Evolutionary conservation across 1,284 basidiomycete species (phyloP), one percentile per base, ranked within the genome.

Genomic region (Cerioporus squamosus): DNA sequence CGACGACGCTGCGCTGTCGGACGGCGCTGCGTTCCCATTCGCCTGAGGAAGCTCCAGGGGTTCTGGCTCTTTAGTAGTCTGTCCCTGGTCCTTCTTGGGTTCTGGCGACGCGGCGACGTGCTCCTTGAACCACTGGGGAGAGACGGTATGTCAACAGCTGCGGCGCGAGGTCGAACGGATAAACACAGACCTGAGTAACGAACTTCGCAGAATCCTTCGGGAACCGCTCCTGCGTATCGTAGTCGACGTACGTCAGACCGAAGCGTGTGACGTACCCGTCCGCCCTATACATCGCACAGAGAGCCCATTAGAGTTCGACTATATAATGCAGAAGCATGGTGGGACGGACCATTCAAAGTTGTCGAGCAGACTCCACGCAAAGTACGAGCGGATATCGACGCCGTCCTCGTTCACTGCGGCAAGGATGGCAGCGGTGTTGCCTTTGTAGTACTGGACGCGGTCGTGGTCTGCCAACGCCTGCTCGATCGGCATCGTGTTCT

Each of bases 331-430:
- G 7, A 22, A 1, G 18, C 40, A 65, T 2, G 22, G 51, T 24
- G 60, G 47, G 15, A 61, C 63, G 24, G 57, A 75, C 84, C 90
- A 91, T 72, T 93, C 90, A 60, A 91, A 91, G 73, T 91, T 91
- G 70, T 91, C 88, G 55, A 89, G 68, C 53, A 88, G 74, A 72
- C 84, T 88, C 87, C 87, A 90, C 15, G 85, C 85, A 74, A 91
- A 89, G 73, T 91, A 93, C 1, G 83, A 82, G 43, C 81, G 73
- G 49, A 91, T 75, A 55, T 87, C 83, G 17, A 91, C 86, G 6
- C 85, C 84, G 68, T 93, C 90, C 55, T 84, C 77, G 46, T 77
- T 74, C 26, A 88, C 75, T n/a, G 89, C 87, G 15, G 79, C 77
- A 39, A 83, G 73, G 36, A 93, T 68, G 0, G 85, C 82, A 9